These are phyloP conservation scores for Cadophora sp. DNA, from an alignment of 2,329 filamentous ascomycete species.

Conservation along the genomic window DNA sequence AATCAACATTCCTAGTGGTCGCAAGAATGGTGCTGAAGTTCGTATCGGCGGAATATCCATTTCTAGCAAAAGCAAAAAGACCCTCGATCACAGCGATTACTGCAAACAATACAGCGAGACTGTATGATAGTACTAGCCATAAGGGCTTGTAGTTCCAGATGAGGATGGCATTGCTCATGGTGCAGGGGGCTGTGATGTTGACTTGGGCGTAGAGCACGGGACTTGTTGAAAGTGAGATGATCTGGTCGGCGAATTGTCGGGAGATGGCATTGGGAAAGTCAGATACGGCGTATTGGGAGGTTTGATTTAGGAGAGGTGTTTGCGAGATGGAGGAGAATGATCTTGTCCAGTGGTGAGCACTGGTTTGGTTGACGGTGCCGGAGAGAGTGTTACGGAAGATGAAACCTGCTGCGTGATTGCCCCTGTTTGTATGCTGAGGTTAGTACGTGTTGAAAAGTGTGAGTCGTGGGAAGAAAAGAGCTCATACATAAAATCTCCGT, in stretches of 20 bases:
- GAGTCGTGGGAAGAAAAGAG: background rate
- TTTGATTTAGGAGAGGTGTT: background rate
- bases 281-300: background rate
- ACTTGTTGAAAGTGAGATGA: background rate
- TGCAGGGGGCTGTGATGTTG: background rate
- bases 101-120: background rate
- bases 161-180: background rate
- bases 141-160: background rate
- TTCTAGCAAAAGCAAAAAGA: background rate
- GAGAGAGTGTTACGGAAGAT: background rate
- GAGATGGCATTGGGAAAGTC: background rate
- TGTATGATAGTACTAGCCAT: background rate
- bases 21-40: background rate
- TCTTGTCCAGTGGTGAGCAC: background rate
- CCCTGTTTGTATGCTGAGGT: background rate
- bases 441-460: background rate
- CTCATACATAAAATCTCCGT: background rate
- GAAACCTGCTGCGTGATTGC: background rate
- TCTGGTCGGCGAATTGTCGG: background rate
- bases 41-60: background rate
- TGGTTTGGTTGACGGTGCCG: background rate
- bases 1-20: background rate
- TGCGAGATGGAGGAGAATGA: background rate
- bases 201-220: background rate
- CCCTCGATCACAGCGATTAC: background rate